phyloP scores from a whole-genome alignment of 805 yeast species.

The Schizosaccharomyces octosporus region DNA sequence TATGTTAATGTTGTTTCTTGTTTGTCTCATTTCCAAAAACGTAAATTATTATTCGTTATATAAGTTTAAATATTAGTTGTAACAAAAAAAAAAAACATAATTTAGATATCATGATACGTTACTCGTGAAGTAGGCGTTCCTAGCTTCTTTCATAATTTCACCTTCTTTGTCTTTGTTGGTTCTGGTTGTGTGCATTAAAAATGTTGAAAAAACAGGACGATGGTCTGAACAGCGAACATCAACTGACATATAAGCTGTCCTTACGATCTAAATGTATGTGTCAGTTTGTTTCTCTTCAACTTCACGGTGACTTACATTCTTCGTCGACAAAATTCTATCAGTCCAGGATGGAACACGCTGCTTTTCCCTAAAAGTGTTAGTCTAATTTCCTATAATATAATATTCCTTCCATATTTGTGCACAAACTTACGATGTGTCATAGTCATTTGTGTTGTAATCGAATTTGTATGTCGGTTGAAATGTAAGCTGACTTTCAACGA shows the following conservation, averaged over 20 bases:
- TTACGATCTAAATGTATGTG: background rate
- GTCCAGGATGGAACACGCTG: background rate
- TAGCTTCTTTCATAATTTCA: background rate
- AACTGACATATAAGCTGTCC: background rate
- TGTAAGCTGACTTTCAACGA: slow-evolving; percentile 4
- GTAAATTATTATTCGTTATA: too few species aligned
- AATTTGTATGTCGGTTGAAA: slow-evolving; percentile 7
- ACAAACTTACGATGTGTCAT: background rate
- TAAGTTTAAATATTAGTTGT: too few species aligned
- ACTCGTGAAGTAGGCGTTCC: background rate
- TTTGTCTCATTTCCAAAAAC: too few species aligned
- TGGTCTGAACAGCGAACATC: background rate
- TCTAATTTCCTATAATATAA: too few species aligned
- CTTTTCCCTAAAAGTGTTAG: background rate
- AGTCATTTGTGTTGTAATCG: slow-evolving; percentile 1
- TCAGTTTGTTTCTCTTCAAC: background rate
- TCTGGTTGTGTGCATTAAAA: background rate
- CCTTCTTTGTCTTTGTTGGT: background rate
- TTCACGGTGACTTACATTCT: background rate
- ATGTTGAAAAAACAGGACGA: background rate
- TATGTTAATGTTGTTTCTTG: too few species aligned
- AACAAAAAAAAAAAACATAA: too few species aligned
- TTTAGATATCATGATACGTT: background rate
- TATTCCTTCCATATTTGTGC: background rate
- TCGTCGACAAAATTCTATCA: background rate